Base-by-base conservation (phyloP, 331 rosid genomes). In the Stylosanthes scabra region DNA sequence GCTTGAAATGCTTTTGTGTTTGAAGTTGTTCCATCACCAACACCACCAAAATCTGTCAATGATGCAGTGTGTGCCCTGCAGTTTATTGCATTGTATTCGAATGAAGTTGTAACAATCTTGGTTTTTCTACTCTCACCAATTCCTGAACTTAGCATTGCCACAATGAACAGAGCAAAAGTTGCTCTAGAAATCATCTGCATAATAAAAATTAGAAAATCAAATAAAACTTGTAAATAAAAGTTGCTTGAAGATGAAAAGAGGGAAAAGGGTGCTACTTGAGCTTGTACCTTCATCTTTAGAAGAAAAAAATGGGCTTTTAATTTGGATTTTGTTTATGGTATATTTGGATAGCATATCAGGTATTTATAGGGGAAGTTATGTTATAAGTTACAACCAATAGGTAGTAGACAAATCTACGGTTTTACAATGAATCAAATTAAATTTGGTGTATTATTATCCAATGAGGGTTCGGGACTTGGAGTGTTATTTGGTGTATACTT, bases 11-110 rank as follows among this genome's bases (percentile, higher is more conserved):
- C 97, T 81, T 84, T 81, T 56, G 98, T 89, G 85, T 93, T 93
- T 0, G 93, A 90, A n/a, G 98, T 89, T 11, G 28, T 59, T 63
- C 98, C 97, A 74, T 93, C 98, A 2, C 98, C 98, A 65, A 93
- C 96, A n/a, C 90, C 97, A 55, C 98, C 98, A 56, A 80, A 93
- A 25, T 93, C 98, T 2, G 84, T 74, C 84, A 93, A 62, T 14
- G 93, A 89, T 9, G 93, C 97, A 64, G 88, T 82, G 39, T 91
- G 89, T 11, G 88, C 82, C 65, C 98, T 89, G 78, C 97, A 91
- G 46, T 74, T 91, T 61, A 86, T 81, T 29, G 87, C 96, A 1
- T 57, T 46, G 86, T 91, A 91, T 80, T 86, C 88, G 10, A 84
- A 84, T 27, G 83, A 86, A 69, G 79, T 45, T 9, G 59, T 83